Percentiles rank a stretch among this genome's conserved stretches.
Conservation (phyloP, 805 yeast species). For the Candida quercuum region DNA sequence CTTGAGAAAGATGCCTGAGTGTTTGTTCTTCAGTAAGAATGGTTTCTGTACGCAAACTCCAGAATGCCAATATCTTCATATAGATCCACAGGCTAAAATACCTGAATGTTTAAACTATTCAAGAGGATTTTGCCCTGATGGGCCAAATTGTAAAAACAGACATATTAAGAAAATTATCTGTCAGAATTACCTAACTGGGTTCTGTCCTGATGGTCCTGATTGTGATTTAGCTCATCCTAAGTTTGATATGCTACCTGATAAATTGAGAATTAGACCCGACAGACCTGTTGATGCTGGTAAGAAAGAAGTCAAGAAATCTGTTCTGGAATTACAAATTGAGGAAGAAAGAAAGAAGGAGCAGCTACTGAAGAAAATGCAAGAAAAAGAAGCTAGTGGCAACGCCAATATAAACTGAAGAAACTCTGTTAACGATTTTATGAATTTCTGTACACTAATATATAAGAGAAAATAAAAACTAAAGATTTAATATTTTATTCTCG, state of each 20-base stretch:
- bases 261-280: constrained; percentile 30
- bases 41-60: constrained; percentile 90
- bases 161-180: constrained; percentile 77
- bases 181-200: constrained; percentile 79
- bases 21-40: constrained; percentile 73
- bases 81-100: constrained; percentile 84
- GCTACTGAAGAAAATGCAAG: constrained; percentile 13
- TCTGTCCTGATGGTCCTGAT: constrained; percentile 83
- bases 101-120: constrained; percentile 83
- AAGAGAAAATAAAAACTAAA: no score
- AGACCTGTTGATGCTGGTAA: constrained; percentile 17
- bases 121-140: constrained; percentile 87
- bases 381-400: background rate
- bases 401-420: no score
- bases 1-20: constrained; percentile 93
- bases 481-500: background rate
- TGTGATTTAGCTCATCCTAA: constrained; percentile 77
- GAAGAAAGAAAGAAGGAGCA: constrained; percentile 18
- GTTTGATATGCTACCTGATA: constrained; percentile 47
- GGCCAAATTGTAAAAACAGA: constrained; percentile 77
- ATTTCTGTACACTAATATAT: background rate
- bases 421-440: background rate
- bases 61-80: constrained; percentile 89
- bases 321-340: constrained; percentile 23
- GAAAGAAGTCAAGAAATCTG: constrained; percentile 13